Conservation (phyloP, 805 yeast genomes). For the Teunomyces barrocoloradensis region DNA sequence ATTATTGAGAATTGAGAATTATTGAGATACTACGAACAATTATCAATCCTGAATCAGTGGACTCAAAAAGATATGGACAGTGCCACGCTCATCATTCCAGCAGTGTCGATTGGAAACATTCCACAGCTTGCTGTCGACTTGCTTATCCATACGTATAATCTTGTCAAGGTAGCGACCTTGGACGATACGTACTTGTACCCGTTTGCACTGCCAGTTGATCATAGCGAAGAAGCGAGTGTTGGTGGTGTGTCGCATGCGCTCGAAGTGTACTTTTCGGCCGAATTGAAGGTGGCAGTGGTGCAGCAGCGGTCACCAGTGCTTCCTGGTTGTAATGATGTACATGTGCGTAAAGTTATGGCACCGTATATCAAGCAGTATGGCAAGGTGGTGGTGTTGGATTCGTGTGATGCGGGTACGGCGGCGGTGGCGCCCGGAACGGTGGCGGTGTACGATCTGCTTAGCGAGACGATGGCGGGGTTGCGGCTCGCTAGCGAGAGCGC, state of each 20-base stretch:
- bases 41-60: no score
- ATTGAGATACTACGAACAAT: no score
- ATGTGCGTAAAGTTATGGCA: slow-evolving; percentile 48
- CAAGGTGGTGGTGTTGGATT: slow-evolving; percentile 59
- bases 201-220: slow-evolving; percentile 77
- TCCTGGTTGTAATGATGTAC: slow-evolving; percentile 55
- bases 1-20: no score
- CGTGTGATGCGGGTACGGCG: slow-evolving; percentile 64
- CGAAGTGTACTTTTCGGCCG: slow-evolving; percentile 56
- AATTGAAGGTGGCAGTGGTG: slow-evolving; percentile 49
- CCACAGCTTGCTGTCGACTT: slow-evolving; percentile 82
- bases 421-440: slow-evolving; percentile 22
- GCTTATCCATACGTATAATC: slow-evolving; percentile 59
- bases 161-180: slow-evolving; percentile 51
- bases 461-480: slow-evolving; percentile 28
- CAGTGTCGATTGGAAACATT: slow-evolving; percentile 84
- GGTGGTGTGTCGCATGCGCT: slow-evolving; percentile 55
- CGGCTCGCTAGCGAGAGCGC: slow-evolving; percentile 14
- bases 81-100: slow-evolving; percentile 63
- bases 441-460: slow-evolving; percentile 27
- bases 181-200: slow-evolving; percentile 70
- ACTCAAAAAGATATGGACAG: slow-evolving; percentile 9
- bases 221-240: slow-evolving; percentile 5
- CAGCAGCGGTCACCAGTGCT: slow-evolving; percentile 85
- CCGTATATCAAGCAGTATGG: slow-evolving; percentile 49